Evolutionary conservation across 495 filamentous ascomycete genomes (phyloP).

Genomic region (Neurospora sp.): DNA sequence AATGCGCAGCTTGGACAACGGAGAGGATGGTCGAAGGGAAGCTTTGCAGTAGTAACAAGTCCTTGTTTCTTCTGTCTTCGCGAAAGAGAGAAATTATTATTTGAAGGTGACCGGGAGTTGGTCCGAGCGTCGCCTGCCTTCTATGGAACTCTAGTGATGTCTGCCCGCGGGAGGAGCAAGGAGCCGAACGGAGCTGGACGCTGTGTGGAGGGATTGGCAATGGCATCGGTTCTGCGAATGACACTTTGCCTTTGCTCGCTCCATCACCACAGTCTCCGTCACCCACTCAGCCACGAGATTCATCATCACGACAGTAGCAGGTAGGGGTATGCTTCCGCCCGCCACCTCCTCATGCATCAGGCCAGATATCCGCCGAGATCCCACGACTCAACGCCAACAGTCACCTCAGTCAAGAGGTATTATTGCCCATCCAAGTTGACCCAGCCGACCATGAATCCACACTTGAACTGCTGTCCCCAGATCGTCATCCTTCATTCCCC

Average conservation of each 20-base stretch:
- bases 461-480: neutral
- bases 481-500: neutral
- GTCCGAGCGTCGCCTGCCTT: constrained; percentile 18
- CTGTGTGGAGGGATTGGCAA: neutral
- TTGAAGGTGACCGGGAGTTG: constrained; percentile 15
- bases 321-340: neutral
- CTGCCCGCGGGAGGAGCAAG: neutral
- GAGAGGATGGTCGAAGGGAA: constrained; percentile 15
- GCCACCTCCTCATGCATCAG: neutral
- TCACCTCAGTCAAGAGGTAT: neutral
- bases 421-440: neutral
- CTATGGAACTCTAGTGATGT: neutral
- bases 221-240: neutral
- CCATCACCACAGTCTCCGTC: neutral
- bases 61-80: constrained; percentile 6
- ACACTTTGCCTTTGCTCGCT: neutral
- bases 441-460: neutral
- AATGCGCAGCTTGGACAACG: constrained; percentile 18
- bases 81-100: constrained; percentile 26
- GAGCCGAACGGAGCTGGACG: neutral
- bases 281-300: neutral
- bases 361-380: neutral
- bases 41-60: constrained; percentile 10
- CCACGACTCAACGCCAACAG: neutral
- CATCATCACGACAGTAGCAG: neutral